A percentile compares a stretch with the other conserved stretches of the same genome.
These are phyloP conservation scores for Sarcocystis neurona DNA, from an alignment of 169 alveolate species.

Conservation along the genomic window DNA sequence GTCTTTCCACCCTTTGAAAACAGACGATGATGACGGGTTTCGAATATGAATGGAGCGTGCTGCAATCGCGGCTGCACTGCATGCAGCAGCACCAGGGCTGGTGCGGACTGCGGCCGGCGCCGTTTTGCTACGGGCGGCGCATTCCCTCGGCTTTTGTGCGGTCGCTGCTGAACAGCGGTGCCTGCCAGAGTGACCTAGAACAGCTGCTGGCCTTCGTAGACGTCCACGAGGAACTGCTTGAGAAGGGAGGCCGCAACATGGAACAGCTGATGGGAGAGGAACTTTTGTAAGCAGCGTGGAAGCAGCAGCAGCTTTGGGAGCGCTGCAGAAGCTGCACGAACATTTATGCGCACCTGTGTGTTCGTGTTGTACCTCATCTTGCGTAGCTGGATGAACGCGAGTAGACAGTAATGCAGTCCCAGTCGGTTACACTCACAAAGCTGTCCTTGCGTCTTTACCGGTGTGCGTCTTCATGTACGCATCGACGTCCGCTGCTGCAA, in stretches of 20 bases:
- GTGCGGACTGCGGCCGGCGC: slow-evolving; percentile 19
- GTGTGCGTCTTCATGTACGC: neutral
- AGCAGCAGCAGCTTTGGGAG: neutral
- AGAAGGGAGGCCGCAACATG: slow-evolving; percentile 76
- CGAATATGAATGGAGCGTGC: slow-evolving; percentile 46
- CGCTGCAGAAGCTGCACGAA: neutral
- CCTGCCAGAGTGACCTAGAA: slow-evolving; percentile 75
- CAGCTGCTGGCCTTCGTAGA: slow-evolving; percentile 81
- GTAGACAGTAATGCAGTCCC: no score
- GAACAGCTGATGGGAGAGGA: slow-evolving; percentile 73
- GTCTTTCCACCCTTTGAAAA: neutral
- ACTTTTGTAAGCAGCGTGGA: slow-evolving; percentile 50
- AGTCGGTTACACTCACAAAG: no score
- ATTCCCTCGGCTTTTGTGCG: slow-evolving; percentile 53
- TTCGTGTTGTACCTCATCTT: no score
- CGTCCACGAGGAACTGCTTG: slow-evolving; percentile 81
- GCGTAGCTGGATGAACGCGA: no score
- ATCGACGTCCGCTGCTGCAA: no score
- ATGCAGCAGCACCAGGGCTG: slow-evolving; percentile 23
- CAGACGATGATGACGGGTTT: slow-evolving; percentile 43
- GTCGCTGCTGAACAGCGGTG: slow-evolving; percentile 60
- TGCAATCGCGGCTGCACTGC: slow-evolving; percentile 53
- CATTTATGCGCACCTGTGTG: neutral
- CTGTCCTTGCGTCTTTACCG: neutral
- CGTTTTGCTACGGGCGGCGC: neutral